Conservation (phyloP, 441 rosid species). For the Croton laevigatus region DNA sequence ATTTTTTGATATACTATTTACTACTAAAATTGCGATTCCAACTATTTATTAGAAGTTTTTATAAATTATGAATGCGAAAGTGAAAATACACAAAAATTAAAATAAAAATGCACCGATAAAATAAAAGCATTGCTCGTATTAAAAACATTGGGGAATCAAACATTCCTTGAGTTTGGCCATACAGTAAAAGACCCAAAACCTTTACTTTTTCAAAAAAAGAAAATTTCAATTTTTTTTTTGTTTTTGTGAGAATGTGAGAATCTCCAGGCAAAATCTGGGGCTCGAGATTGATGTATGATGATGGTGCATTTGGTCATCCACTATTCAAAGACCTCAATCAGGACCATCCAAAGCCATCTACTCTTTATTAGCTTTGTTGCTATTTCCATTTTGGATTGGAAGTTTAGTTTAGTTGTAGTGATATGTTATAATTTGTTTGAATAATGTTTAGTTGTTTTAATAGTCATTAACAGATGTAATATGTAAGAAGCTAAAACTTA, state of each 20-base stretch:
- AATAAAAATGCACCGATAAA: too few relatives aligned
- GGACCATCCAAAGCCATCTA: conserved; percentile 7
- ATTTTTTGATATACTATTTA: too few relatives aligned
- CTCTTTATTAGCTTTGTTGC: neutral
- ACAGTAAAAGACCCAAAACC: conserved; percentile 32
- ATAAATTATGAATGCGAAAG: too few relatives aligned
- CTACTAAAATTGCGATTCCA: too few relatives aligned
- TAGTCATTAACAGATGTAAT: too few relatives aligned
- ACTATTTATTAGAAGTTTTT: too few relatives aligned
- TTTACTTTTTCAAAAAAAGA: neutral
- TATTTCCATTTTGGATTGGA: too few relatives aligned
- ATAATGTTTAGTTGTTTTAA: too few relatives aligned
- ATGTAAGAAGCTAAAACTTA: too few relatives aligned
- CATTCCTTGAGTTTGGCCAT: conserved; percentile 47
- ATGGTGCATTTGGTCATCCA: conserved; percentile 48
- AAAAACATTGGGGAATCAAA: conserved; percentile 38
- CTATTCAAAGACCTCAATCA: conserved; percentile 10
- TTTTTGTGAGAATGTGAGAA: conserved; percentile 44
- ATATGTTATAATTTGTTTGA: too few relatives aligned
- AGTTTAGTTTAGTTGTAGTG: too few relatives aligned
- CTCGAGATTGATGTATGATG: conserved; percentile 36
- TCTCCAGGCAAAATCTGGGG: conserved; percentile 37
- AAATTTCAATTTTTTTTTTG: neutral
- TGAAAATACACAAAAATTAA: neutral
- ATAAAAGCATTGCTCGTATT: neutral